Evolutionary conservation across 2,329 filamentous ascomycete genomes (phyloP).

Genomic region (Neonectria ditissima): DNA sequence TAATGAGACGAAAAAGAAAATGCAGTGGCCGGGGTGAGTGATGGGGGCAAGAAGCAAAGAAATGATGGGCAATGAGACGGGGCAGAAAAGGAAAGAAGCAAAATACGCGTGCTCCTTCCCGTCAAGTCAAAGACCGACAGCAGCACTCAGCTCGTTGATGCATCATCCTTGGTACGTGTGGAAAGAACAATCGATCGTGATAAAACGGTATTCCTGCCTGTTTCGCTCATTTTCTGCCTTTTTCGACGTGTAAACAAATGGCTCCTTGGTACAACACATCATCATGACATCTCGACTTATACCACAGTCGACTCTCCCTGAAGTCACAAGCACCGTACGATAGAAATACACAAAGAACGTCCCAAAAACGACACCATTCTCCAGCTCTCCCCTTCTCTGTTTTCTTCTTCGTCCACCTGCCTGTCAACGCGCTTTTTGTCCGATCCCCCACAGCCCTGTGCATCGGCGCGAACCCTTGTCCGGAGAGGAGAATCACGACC

Average conservation of each 20-base stretch:
- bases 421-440: conserved; percentile 4
- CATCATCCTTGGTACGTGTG: background rate
- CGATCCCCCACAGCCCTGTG: background rate
- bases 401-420: background rate
- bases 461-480: no score
- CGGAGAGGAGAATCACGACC: background rate
- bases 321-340: no score
- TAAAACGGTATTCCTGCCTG: background rate
- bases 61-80: background rate
- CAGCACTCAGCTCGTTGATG: background rate
- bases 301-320: background rate
- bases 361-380: background rate
- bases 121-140: background rate
- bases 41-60: background rate
- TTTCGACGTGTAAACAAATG: background rate
- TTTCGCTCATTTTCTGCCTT: background rate
- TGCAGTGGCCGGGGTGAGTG: background rate
- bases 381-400: background rate
- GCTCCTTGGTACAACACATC: background rate
- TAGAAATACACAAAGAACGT: no score
- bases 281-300: background rate
- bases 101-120: background rate
- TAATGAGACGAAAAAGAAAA: background rate
- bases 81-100: background rate
- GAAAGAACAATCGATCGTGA: background rate